phyloP scores from a whole-genome alignment of 495 filamentous ascomycete species.

The Aspergillus sclerotioniger region DNA sequence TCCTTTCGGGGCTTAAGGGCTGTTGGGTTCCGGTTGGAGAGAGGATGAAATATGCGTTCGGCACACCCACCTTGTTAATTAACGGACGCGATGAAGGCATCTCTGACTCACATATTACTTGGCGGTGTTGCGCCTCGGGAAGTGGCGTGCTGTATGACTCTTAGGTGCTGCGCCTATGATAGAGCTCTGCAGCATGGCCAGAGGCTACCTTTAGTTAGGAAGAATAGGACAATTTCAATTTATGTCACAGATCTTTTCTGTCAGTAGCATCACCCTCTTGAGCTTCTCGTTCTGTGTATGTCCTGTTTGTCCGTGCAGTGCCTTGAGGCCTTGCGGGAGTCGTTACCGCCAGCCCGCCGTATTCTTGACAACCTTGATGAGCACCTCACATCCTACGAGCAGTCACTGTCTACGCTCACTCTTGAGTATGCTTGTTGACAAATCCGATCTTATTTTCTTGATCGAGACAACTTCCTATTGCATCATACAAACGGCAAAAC shows the following conservation, averaged over 20 bases:
- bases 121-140: slow-evolving; percentile 32
- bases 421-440: not conserved
- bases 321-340: too few species aligned
- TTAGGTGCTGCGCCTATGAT: slow-evolving; percentile 18
- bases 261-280: not conserved
- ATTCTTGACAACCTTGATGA: too few species aligned
- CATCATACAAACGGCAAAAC: slow-evolving; percentile 13
- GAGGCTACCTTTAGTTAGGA: not conserved
- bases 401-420: too few species aligned
- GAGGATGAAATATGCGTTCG: slow-evolving; percentile 97
- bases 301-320: not conserved
- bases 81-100: slow-evolving; percentile 96
- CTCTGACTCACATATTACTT: slow-evolving; percentile 71
- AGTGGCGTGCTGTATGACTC: slow-evolving; percentile 11
- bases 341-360: too few species aligned
- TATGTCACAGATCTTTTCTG: not conserved
- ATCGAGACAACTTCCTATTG: not conserved
- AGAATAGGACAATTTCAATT: too few species aligned
- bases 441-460: not conserved
- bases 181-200: slow-evolving; percentile 10
- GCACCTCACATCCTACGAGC: too few species aligned
- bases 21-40: slow-evolving; percentile 61
- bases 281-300: not conserved
- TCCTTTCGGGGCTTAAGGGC: slow-evolving; percentile 95
- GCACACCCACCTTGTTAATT: slow-evolving; percentile 95